phyloP scores from a whole-genome alignment of 352 stramenopile species.

The Elongisporangium anandrum region DNA sequence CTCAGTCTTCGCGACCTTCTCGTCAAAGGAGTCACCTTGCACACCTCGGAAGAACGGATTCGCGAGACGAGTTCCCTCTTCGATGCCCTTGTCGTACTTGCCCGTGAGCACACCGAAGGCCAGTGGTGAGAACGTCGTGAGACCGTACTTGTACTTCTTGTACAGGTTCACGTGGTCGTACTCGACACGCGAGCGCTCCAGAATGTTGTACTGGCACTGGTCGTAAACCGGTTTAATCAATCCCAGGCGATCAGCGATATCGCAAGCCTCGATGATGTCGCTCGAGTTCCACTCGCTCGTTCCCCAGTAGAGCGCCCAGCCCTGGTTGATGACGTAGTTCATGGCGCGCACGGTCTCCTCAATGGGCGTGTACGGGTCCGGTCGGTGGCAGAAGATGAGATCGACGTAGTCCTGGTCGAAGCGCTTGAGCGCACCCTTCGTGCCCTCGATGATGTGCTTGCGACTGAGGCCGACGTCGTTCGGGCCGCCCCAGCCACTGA shows the following conservation, averaged over 20 bases:
- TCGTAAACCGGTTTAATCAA: constrained; percentile 30
- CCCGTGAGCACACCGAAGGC: constrained; percentile 48
- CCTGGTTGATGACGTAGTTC: constrained; percentile 34
- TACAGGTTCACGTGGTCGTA: constrained; percentile 48
- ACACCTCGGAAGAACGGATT: constrained; percentile 1
- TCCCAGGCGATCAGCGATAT: constrained; percentile 24
- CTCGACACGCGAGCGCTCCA: constrained; percentile 47
- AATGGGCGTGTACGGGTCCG: constrained; percentile 27
- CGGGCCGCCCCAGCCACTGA: constrained; percentile 10
- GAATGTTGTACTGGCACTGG: constrained; percentile 55
- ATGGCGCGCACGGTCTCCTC: constrained; percentile 48
- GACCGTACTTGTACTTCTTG: constrained; percentile 43
- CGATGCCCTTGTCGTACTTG: constrained; percentile 45
- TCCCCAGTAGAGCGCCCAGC: constrained; percentile 48
- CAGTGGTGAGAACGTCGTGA: constrained; percentile 28
- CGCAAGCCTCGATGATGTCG: constrained; percentile 40
- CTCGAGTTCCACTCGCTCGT: constrained; percentile 43
- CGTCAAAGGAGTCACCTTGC: constrained; percentile 11
- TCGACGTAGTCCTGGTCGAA: constrained; percentile 34
- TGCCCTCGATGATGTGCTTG: constrained; percentile 60
- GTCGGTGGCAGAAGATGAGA: constrained; percentile 28
- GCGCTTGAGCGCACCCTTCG: constrained; percentile 27
- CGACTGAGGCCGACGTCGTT: constrained; percentile 37
- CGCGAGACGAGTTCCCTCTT: constrained; percentile 20
- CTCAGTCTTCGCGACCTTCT: constrained; percentile 41